Base-by-base conservation (phyloP, 2,329 filamentous ascomycete genomes). In the Ophiobolus disseminans region DNA sequence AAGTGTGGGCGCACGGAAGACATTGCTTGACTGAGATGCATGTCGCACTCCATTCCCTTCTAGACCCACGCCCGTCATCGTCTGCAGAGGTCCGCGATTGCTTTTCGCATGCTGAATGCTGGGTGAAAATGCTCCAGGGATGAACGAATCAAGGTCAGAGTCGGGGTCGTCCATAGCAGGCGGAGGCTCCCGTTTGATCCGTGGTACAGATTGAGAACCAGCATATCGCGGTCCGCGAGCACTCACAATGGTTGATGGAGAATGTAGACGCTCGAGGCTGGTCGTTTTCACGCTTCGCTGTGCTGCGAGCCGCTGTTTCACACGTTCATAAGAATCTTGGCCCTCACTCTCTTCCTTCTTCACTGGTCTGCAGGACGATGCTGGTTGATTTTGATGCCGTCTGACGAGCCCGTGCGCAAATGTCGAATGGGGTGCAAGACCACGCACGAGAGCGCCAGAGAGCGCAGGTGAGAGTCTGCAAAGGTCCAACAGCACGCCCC, bases 401-500 rank as follows among this genome's bases (percentile, higher is more conserved):
- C 49, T 49, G 7, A 61, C 53, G n/a, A 61, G 46, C 3, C 38
- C 26, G 28, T 62, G 61, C 3, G 68, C 69, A 47, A 55, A 66
- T 2, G 55, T 48, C 10, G 69, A 71, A 31, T 67, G 50, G 14
- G 58, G 63, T n/a, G 61, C 60, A 17, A 72, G 58, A n/a, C 65
- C 67, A 22, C 69, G 65, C 19, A 55, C 64, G 14, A 71, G 49
- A 7, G 69, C 69, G 5, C 68, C 66, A 25, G 62, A 65, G 7
- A 72, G 54, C 10, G 67, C 66, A 5, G 68, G 67, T 3, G 69
- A 72, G 4, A 58, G 28, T 21, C 60, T 50, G 52, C 69, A 72
- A 8, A 72, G 58, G 5, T 68, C 46, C 5, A 68, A 31, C 6
- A 72, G 36, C 6, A 70, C 55, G 1, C 46, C 42, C 13, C 55